Conservation (phyloP, 805 yeast genomes). For the Monosporozyma aquatica region DNA sequence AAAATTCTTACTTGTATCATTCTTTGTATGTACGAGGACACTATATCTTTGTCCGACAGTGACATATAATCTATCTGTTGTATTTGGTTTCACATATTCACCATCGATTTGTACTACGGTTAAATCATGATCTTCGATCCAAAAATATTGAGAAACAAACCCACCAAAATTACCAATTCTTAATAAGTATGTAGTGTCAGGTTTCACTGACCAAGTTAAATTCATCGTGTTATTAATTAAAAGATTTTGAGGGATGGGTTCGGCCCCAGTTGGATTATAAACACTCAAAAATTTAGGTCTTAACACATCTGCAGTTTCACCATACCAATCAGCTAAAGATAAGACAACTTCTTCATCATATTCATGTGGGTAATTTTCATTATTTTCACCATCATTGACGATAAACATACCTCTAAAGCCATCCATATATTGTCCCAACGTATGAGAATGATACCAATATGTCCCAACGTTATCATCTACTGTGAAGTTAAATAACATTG, state of each 20-base stretch:
- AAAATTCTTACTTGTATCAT: conserved; percentile 52
- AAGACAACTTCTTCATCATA: conserved; percentile 73
- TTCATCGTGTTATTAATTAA: conserved; percentile 76
- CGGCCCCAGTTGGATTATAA: conserved; percentile 95
- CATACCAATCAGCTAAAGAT: conserved; percentile 84
- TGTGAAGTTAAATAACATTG: conserved; percentile 78
- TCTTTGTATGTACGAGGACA: conserved; percentile 66
- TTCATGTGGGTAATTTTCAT: conserved; percentile 50
- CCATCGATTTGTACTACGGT: conserved; percentile 92
- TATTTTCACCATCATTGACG: conserved; percentile 52
- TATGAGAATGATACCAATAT: conserved; percentile 96
- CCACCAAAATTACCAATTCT: conserved; percentile 84
- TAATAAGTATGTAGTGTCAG: conserved; percentile 75
- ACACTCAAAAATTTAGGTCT: conserved; percentile 49
- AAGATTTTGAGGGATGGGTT: conserved; percentile 81
- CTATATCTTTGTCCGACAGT: conserved; percentile 91
- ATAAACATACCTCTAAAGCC: conserved; percentile 80
- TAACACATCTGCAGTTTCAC: conserved; percentile 42
- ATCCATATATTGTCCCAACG: conserved; percentile 83
- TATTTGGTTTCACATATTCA: conserved; percentile 65
- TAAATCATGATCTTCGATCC: conserved; percentile 80
- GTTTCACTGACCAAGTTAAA: conserved; percentile 69
- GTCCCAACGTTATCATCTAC: conserved; percentile 76
- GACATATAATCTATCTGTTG: conserved; percentile 63
- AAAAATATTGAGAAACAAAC: conserved; percentile 81